Evolutionary conservation across 495 filamentous ascomycete genomes (phyloP), one percentile per base, ranked within the genome.

Genomic region (Tuber calosporum): DNA sequence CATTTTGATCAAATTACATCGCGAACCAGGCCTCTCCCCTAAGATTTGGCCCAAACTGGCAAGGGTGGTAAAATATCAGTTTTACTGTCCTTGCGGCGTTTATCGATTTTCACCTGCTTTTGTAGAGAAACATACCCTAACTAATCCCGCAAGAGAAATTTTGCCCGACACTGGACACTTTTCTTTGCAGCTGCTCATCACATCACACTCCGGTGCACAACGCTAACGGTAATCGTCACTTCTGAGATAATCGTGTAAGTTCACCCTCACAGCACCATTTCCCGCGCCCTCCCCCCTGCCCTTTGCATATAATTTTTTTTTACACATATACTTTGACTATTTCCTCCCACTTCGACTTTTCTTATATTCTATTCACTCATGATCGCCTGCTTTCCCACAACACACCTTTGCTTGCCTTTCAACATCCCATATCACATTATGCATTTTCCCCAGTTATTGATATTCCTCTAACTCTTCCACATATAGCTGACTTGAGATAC

Each of bases 401-500:
- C 13, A 34, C 53, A 26, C 48, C 53, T 62, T 62, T 62, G 19
- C 26, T 62, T 62, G 7, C 53, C 53, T 34, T 62, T 62, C 53
- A 34, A 58, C 53, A 13, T 62, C 53, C 34, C 4, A 34, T 62
- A 30, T 62, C 53, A 62, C 26, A 62, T 34, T 62, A 34, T 62
- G 26, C 26, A 30, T 34, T 62, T 34, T 34, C 53, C 15, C 13
- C 7, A 5, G 26, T 58, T 30, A 5, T 62, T 30, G 53, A 34
- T 62, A 34, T 15, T 13, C 26, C 26, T 34, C 74, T 69, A 78
- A 67, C 70, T 77, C 45, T 71, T 77, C 69, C 39, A 48, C 75
- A 78, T 69, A 78, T 78, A 71, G 70, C 76, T 66, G 41, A 43
- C 42, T 34, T 34, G 13, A 62, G 26, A 34, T 78, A 58, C 68